Conservation (phyloP, 306 rosid species). For the Lathyrus aphaca region DNA sequence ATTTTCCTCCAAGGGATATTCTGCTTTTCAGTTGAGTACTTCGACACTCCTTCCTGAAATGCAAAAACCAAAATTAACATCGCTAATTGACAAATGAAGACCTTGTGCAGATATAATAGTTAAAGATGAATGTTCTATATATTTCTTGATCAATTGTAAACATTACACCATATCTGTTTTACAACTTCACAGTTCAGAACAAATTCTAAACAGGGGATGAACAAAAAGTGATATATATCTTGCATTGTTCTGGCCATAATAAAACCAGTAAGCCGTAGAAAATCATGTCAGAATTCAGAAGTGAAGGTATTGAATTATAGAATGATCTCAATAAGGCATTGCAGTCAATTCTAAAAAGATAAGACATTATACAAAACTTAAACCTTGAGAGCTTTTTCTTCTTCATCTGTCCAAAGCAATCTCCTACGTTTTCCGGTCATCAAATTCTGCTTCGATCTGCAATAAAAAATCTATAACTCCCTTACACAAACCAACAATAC, state of each 20-base stretch:
- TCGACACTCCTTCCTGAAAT: slow-evolving; percentile 70
- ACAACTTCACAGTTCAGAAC: slow-evolving; percentile 17
- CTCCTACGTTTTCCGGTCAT: slow-evolving; percentile 30
- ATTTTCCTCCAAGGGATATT: slow-evolving; percentile 53
- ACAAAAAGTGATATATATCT: slow-evolving; percentile 16
- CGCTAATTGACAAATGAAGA: slow-evolving; percentile 25
- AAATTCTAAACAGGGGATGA: slow-evolving; percentile 15
- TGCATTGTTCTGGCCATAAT: slow-evolving; percentile 5
- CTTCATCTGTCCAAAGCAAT: slow-evolving; percentile 47
- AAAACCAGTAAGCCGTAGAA: background rate
- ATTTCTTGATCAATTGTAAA: slow-evolving; percentile 5
- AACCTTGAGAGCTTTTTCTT: slow-evolving; percentile 50
- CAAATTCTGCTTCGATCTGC: slow-evolving; percentile 21
- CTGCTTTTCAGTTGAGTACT: slow-evolving; percentile 38
- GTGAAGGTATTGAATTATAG: slow-evolving; percentile 21
- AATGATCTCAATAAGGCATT: background rate
- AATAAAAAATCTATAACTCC: slow-evolving; percentile 17
- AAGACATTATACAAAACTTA: slow-evolving; percentile 4
- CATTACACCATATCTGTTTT: background rate
- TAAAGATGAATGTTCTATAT: slow-evolving; percentile 7
- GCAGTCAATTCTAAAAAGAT: background rate
- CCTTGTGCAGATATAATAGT: background rate
- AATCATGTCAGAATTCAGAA: slow-evolving; percentile 10
- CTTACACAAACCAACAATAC: background rate
- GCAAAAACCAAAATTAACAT: slow-evolving; percentile 24